phyloP scores from a whole-genome alignment of 192 early-diverging fungal genomes.

The Jimgerdemannia lactiflua region DNA sequence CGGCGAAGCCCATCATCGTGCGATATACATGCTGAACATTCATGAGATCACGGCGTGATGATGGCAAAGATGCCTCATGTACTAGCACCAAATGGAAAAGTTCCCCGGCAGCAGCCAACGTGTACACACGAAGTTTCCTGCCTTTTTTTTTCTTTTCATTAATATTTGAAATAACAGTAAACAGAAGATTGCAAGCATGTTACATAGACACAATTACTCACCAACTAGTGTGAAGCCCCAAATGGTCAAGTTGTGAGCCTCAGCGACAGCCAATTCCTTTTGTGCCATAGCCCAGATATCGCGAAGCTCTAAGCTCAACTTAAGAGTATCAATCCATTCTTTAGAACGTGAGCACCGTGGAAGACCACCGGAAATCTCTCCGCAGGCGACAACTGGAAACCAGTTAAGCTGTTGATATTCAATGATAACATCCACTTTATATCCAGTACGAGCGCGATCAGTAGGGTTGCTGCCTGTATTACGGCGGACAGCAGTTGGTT shows the following conservation, averaged over 20 bases:
- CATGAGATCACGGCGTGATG: slow-evolving; percentile 3
- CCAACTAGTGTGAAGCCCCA: slow-evolving; percentile 21
- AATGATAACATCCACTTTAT: slow-evolving; percentile 17
- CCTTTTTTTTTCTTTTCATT: slow-evolving; percentile 10
- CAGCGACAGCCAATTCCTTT: slow-evolving; percentile 11
- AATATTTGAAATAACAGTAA: slow-evolving; percentile 4
- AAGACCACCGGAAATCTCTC: slow-evolving; percentile 21
- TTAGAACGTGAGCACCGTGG: slow-evolving; percentile 18
- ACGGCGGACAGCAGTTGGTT: slow-evolving; percentile 12
- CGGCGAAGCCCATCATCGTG: background rate
- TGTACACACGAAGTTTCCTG: slow-evolving; percentile 15
- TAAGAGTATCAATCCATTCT: slow-evolving; percentile 21
- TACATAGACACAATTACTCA: slow-evolving; percentile 14
- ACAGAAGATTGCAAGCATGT: too few relatives aligned
- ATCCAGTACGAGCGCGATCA: slow-evolving; percentile 16
- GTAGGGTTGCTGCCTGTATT: slow-evolving; percentile 20
- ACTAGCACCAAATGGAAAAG: slow-evolving; percentile 27
- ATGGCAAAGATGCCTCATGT: slow-evolving; percentile 15
- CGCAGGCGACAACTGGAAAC: slow-evolving; percentile 17
- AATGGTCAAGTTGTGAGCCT: slow-evolving; percentile 10
- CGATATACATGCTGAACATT: background rate
- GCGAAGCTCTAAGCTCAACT: slow-evolving; percentile 17
- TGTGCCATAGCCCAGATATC: slow-evolving; percentile 14
- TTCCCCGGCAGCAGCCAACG: slow-evolving; percentile 10
- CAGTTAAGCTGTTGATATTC: slow-evolving; percentile 23